These are phyloP conservation scores for Apophysomyces ossiformis DNA, from an alignment of 371 early-diverging fungal species.

Conservation along the genomic window DNA sequence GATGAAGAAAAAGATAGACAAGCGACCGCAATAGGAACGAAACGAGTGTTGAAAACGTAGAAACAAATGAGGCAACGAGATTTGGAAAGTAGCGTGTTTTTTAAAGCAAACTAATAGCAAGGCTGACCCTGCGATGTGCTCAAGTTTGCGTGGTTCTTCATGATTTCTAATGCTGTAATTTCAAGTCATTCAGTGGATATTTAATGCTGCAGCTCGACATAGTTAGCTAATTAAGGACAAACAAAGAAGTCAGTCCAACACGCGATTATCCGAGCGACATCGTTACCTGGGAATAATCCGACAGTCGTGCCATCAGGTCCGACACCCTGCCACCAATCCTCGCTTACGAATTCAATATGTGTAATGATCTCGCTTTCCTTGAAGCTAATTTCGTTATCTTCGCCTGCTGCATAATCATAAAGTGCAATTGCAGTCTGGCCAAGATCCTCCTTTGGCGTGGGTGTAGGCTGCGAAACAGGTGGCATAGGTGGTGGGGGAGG, in stretches of 20 bases:
- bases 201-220: conserved; percentile 26
- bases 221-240: conserved; percentile 20
- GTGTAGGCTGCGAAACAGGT: conserved; percentile 21
- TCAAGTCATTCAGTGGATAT: background rate
- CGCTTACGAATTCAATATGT: conserved; percentile 81
- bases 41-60: no score
- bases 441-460: conserved; percentile 25
- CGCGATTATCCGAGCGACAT: background rate
- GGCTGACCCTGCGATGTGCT: no score
- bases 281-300: conserved; percentile 82
- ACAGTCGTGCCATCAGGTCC: conserved; percentile 53
- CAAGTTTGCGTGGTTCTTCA: no score
- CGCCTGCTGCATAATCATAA: conserved; percentile 88
- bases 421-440: conserved; percentile 66
- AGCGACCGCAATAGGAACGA: no score
- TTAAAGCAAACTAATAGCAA: no score
- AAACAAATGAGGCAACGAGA: no score
- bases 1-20: no score
- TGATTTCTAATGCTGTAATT: no score
- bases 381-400: conserved; percentile 90
- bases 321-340: conserved; percentile 93
- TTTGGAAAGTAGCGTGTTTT: no score
- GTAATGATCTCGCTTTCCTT: conserved; percentile 74
- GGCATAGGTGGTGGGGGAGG: conserved; percentile 25
- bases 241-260: background rate